Percentiles rank a stretch among this genome's conserved stretches.
phyloP scores from a whole-genome alignment of 176 grass and related monocot genomes.

The Hordeum marinum region DNA sequence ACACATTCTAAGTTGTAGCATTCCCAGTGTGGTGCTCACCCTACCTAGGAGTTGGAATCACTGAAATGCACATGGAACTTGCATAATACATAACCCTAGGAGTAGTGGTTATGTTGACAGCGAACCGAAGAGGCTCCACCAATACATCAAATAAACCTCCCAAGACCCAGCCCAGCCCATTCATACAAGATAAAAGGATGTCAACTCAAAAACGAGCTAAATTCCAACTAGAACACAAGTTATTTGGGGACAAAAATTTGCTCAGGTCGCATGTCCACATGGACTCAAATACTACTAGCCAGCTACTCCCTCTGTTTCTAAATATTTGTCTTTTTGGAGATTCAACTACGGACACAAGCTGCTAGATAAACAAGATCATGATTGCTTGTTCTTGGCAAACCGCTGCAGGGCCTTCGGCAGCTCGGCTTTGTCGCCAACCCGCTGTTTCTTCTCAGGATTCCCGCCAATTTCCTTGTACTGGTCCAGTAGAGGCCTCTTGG shows the following conservation, averaged over 20 bases:
- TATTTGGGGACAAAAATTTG: background rate
- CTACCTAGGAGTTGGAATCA: background rate
- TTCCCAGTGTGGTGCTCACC: background rate
- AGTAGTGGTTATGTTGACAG: background rate
- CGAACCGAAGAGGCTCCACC: no score
- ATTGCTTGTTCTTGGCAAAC: constrained; percentile 49
- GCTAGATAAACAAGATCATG: background rate
- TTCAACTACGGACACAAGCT: no score
- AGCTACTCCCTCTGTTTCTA: no score
- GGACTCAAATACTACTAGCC: background rate
- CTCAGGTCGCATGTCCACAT: background rate
- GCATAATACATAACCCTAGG: background rate
- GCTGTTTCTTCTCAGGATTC: constrained; percentile 48
- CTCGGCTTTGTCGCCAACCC: constrained; percentile 7
- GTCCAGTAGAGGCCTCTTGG: constrained; percentile 66
- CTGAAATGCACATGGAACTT: background rate
- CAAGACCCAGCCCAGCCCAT: background rate
- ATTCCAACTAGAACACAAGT: background rate
- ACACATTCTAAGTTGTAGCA: background rate
- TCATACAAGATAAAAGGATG: background rate
- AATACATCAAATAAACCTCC: background rate
- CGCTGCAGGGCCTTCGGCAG: constrained; percentile 76
- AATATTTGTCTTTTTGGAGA: no score
- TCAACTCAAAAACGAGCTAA: background rate
- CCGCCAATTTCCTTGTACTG: constrained; percentile 18